Conservation (phyloP, 371 early-diverging fungal genomes). For the Catenaria anguillulae region DNA sequence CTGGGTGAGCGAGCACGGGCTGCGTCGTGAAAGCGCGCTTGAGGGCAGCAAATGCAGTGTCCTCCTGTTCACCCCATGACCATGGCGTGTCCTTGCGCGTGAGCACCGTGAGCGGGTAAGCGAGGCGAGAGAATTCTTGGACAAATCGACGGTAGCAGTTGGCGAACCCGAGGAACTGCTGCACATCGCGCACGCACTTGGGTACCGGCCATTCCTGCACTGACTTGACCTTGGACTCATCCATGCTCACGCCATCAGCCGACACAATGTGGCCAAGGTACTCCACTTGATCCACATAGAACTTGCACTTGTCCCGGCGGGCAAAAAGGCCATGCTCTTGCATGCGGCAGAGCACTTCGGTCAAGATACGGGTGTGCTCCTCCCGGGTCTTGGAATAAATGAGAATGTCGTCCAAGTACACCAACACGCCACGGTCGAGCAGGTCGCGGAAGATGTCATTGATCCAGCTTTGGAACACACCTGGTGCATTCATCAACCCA, state of each 20-base stretch:
- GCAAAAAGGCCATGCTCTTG: conserved; percentile 18
- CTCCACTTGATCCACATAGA: conserved; percentile 15
- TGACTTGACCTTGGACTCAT: conserved; percentile 19
- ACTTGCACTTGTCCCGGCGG: conserved; percentile 39
- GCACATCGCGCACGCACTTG: conserved; percentile 18
- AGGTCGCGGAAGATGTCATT: conserved; percentile 19
- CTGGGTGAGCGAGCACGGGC: conserved; percentile 8
- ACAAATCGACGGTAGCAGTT: conserved; percentile 33
- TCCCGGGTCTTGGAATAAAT: conserved; percentile 29
- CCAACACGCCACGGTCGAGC: conserved; percentile 21
- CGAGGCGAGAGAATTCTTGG: background rate
- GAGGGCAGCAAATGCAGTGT: background rate
- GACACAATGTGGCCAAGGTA: conserved; percentile 30
- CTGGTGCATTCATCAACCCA: conserved; percentile 27
- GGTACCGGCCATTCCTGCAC: conserved; percentile 27
- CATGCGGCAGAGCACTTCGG: conserved; percentile 20
- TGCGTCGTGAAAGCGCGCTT: background rate
- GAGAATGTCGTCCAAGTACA: conserved; percentile 42
- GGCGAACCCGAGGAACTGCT: conserved; percentile 31
- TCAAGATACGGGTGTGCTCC: conserved; percentile 27
- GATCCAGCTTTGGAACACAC: conserved; percentile 29
- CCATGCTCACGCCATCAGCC: conserved; percentile 15
- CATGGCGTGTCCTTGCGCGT: background rate
- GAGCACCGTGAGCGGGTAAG: conserved; percentile 9
- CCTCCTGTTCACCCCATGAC: background rate